phyloP scores from a whole-genome alignment of 2,329 filamentous ascomycete genomes.

The Cryphonectria radicalis region DNA sequence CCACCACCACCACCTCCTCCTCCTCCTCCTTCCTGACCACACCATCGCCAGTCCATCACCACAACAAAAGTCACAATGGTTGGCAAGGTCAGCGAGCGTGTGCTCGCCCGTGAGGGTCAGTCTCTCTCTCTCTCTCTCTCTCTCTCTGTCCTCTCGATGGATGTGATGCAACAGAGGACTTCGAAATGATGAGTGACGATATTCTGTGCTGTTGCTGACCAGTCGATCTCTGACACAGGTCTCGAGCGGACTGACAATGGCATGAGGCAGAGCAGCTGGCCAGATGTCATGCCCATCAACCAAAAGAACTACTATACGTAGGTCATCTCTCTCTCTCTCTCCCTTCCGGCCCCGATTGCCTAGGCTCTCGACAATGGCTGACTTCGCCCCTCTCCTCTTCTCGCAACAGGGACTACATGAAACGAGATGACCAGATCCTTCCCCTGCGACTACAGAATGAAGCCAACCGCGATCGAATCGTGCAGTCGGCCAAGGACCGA shows the following conservation, averaged over 20 bases:
- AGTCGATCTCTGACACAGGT: constrained; percentile 56
- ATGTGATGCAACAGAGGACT: background rate
- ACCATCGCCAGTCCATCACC: constrained; percentile 30
- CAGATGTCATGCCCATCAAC: constrained; percentile 90
- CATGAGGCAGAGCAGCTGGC: constrained; percentile 95
- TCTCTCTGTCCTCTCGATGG: background rate
- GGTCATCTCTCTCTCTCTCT: constrained; percentile 28
- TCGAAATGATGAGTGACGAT: constrained; percentile 7
- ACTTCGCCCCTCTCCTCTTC: constrained; percentile 12
- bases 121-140: constrained; percentile 13
- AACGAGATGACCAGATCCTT: constrained; percentile 94
- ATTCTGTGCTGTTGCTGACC: constrained; percentile 23
- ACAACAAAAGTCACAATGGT: constrained; percentile 51
- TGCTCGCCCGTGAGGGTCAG: constrained; percentile 65
- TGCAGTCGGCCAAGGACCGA: constrained; percentile 75
- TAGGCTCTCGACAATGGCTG: constrained; percentile 33
- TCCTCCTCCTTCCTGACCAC: constrained; percentile 14
- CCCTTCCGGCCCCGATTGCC: background rate
- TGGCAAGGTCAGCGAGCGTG: constrained; percentile 67
- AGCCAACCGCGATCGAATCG: constrained; percentile 79
- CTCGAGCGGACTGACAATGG: constrained; percentile 97
- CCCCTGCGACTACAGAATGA: constrained; percentile 88
- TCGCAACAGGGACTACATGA: constrained; percentile 82
- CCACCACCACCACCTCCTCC: constrained; percentile 12
- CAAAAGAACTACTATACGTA: constrained; percentile 99